Conservation (phyloP, 768 basidiomycete species). For the Trametes gibbosa region DNA sequence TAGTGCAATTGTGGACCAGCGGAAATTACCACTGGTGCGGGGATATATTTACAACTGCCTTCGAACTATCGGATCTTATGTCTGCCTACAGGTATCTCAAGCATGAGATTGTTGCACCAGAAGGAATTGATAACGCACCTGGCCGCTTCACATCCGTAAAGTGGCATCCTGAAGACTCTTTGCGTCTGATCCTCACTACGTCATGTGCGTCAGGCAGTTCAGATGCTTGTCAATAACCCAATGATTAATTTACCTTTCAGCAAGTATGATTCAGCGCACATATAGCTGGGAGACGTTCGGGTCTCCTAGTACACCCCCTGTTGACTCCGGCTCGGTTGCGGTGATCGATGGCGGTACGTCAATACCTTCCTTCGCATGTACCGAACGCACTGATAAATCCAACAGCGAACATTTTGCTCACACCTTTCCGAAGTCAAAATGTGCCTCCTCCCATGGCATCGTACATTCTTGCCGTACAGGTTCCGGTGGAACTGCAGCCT, state of each 20-base stretch:
- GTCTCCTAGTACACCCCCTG: slow-evolving; percentile 56
- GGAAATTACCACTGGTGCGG: slow-evolving; percentile 91
- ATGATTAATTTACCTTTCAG: slow-evolving; percentile 31
- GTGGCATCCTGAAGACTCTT: slow-evolving; percentile 87
- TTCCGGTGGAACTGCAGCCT: slow-evolving; percentile 2
- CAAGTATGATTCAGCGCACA: slow-evolving; percentile 52
- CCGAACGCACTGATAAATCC: neutral
- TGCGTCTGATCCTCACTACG: slow-evolving; percentile 65
- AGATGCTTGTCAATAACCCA: neutral
- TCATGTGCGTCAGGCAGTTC: slow-evolving; percentile 43
- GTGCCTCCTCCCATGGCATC: slow-evolving; percentile 99
- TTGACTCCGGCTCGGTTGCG: slow-evolving; percentile 81
- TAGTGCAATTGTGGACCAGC: slow-evolving; percentile 92
- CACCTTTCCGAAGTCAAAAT: slow-evolving; percentile 91
- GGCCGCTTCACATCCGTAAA: slow-evolving; percentile 66
- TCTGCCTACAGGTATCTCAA: slow-evolving; percentile 75
- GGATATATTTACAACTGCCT: neutral
- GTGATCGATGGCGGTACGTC: slow-evolving; percentile 87
- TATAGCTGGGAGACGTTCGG: slow-evolving; percentile 80
- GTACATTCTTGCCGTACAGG: slow-evolving; percentile 37
- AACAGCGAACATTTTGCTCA: slow-evolving; percentile 73
- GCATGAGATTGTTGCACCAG: slow-evolving; percentile 69
- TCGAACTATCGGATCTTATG: neutral
- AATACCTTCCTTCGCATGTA: neutral
- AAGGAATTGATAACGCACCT: slow-evolving; percentile 27